Evolutionary conservation across 306 rosid species (phyloP).

Genomic region (Cicer chorassanicum): DNA sequence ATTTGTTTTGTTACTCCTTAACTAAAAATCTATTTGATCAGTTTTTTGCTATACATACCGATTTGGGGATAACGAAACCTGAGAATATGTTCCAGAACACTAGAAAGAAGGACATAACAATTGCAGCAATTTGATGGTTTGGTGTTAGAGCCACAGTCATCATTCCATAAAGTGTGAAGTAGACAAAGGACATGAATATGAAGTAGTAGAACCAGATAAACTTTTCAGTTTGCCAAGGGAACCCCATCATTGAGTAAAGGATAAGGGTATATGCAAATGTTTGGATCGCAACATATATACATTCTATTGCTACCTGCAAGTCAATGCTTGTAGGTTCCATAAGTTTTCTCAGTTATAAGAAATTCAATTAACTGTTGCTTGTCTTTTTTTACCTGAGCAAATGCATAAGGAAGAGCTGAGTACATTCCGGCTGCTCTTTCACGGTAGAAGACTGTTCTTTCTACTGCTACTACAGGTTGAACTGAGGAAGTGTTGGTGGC

Average conservation of each 20-base stretch:
- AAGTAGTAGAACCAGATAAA: slow-evolving; percentile 70
- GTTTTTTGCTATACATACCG: slow-evolving; percentile 45
- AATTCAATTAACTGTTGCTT: slow-evolving; percentile 15
- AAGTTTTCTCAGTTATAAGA: slow-evolving; percentile 13
- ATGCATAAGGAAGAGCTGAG: slow-evolving; percentile 61
- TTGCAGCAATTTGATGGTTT: slow-evolving; percentile 60
- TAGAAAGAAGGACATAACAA: slow-evolving; percentile 61
- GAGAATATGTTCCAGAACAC: slow-evolving; percentile 66
- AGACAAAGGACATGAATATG: slow-evolving; percentile 55
- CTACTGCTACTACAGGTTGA: slow-evolving; percentile 58
- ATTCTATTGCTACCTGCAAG: slow-evolving; percentile 63
- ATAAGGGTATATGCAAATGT: slow-evolving; percentile 53
- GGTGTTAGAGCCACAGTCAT: slow-evolving; percentile 68
- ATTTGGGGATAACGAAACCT: slow-evolving; percentile 57
- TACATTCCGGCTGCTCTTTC: slow-evolving; percentile 70
- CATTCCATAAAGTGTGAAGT: slow-evolving; percentile 72
- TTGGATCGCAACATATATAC: slow-evolving; percentile 58
- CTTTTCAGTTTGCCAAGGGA: slow-evolving; percentile 56
- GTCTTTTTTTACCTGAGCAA: slow-evolving; percentile 56
- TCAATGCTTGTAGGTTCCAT: slow-evolving; percentile 23
- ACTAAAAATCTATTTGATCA: slow-evolving; percentile 28
- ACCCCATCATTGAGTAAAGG: slow-evolving; percentile 66
- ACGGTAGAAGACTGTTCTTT: slow-evolving; percentile 61
- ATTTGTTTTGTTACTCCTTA: neutral
- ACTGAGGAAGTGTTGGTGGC: slow-evolving; percentile 48